Evolutionary conservation across 2,329 filamentous ascomycete species (phyloP).

Genomic region (Exophiala sp.): DNA sequence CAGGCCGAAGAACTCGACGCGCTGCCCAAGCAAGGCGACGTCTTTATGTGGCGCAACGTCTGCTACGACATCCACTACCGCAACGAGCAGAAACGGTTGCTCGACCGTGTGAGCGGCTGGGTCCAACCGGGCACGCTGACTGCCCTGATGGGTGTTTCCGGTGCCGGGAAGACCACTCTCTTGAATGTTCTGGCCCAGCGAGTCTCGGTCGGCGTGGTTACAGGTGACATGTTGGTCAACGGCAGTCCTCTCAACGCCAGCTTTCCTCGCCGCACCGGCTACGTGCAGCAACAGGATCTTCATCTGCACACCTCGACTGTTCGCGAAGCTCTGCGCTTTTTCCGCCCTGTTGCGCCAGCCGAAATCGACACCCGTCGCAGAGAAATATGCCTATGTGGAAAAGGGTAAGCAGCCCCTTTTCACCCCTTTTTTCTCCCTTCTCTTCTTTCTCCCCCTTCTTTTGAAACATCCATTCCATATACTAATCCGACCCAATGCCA

Average conservation of each 20-base stretch:
- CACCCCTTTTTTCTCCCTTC: background rate
- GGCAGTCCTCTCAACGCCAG: conserved; percentile 50
- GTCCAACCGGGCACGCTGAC: conserved; percentile 52
- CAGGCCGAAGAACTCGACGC: background rate
- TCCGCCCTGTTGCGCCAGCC: conserved; percentile 68
- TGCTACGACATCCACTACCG: conserved; percentile 47
- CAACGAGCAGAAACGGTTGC: conserved; percentile 43
- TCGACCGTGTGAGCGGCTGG: conserved; percentile 51
- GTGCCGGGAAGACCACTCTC: conserved; percentile 57
- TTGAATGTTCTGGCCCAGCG: conserved; percentile 54
- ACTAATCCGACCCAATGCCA: background rate
- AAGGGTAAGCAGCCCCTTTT: conserved; percentile 49
- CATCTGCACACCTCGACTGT: conserved; percentile 61
- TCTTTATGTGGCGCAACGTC: conserved; percentile 50
- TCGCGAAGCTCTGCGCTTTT: conserved; percentile 68
- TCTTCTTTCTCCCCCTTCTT: background rate
- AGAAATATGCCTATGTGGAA: conserved; percentile 86
- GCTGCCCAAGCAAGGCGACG: conserved; percentile 34
- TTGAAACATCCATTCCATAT: too few species aligned
- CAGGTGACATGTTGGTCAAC: conserved; percentile 61
- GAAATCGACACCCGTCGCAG: conserved; percentile 58
- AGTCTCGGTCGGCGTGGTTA: conserved; percentile 54
- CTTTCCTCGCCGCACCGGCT: conserved; percentile 61
- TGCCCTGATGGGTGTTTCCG: conserved; percentile 56
- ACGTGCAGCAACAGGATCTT: conserved; percentile 62